Conservation (phyloP, 345 rosid species). For the Gossypium turneri region DNA sequence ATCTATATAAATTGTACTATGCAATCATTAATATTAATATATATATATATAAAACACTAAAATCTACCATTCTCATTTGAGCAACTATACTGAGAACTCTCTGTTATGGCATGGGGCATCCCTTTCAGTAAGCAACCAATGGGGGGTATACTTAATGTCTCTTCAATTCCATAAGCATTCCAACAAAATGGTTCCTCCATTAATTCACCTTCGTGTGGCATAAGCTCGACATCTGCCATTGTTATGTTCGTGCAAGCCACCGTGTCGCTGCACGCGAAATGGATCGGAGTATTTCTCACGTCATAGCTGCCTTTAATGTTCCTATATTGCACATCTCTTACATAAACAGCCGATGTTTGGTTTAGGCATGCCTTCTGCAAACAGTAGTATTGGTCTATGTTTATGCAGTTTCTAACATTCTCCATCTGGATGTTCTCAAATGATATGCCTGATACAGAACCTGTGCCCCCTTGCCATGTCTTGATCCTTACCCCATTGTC, state of each 20-base stretch:
- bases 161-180: slow-evolving; percentile 90
- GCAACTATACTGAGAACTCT: slow-evolving; percentile 41
- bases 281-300: slow-evolving; percentile 73
- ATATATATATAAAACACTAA: background rate
- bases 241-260: slow-evolving; percentile 91
- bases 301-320: slow-evolving; percentile 92
- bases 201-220: slow-evolving; percentile 80
- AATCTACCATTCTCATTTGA: background rate
- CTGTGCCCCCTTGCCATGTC: slow-evolving; percentile 97
- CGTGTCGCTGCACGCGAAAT: slow-evolving; percentile 91
- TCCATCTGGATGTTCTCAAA: slow-evolving; percentile 92
- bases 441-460: slow-evolving; percentile 57
- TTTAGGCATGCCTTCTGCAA: slow-evolving; percentile 57
- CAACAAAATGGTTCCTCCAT: slow-evolving; percentile 96
- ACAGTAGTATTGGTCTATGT: slow-evolving; percentile 88
- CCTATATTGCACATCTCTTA: slow-evolving; percentile 53
- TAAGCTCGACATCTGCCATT: slow-evolving; percentile 83
- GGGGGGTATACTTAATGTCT: slow-evolving; percentile 79
- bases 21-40: background rate
- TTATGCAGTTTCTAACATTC: slow-evolving; percentile 85
- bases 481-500: slow-evolving; percentile 89
- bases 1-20: no score
- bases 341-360: slow-evolving; percentile 82
- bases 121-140: slow-evolving; percentile 75
- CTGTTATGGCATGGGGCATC: slow-evolving; percentile 41